phyloP scores from a whole-genome alignment of 331 rosid genomes.

The Erythrophleum ivorense region DNA sequence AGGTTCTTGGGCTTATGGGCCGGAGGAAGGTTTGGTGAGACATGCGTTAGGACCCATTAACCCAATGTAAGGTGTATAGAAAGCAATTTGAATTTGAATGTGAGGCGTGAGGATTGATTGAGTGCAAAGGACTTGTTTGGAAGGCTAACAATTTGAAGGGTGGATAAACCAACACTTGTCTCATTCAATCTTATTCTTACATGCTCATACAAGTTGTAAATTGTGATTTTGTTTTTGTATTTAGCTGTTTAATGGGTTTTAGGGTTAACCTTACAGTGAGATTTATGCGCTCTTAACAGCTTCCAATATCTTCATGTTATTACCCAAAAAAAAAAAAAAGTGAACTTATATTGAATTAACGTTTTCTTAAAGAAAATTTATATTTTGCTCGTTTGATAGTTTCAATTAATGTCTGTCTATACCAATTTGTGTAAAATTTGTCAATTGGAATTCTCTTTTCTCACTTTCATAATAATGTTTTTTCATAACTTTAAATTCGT shows the following conservation, averaged over 20 bases:
- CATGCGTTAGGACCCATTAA: background rate
- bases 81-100: too few relatives aligned
- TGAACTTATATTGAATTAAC: background rate
- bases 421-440: background rate
- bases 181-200: background rate
- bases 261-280: background rate
- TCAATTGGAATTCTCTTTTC: background rate
- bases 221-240: background rate
- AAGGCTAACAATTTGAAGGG: background rate
- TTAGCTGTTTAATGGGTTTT: background rate
- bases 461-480: background rate
- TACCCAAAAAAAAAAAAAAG: too few relatives aligned
- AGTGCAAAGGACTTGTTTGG: background rate
- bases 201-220: background rate
- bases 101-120: background rate
- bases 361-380: background rate
- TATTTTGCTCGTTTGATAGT: background rate
- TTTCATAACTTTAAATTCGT: too few relatives aligned
- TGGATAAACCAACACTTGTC: background rate
- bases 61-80: background rate
- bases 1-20: constrained; percentile 53
- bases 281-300: background rate
- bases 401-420: too few relatives aligned
- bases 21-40: constrained; percentile 58
- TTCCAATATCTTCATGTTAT: background rate